These are phyloP conservation scores for Pyrrhoderma noxium DNA, from an alignment of 1,284 basidiomycete genomes.

Conservation along the genomic window DNA sequence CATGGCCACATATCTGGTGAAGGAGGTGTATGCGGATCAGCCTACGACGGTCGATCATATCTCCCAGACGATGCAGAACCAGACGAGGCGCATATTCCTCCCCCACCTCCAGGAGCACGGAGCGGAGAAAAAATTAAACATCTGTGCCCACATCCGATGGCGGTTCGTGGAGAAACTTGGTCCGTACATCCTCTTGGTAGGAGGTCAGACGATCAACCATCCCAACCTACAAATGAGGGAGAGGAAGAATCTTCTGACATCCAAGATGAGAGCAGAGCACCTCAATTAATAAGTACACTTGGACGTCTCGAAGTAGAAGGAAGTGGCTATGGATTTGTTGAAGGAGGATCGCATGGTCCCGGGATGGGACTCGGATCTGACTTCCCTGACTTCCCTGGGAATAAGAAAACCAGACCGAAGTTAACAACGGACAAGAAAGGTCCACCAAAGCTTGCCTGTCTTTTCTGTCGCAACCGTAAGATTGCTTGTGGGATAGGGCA, in stretches of 20 bases:
- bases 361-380: neutral
- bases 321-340: constrained; percentile 13
- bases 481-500: constrained; percentile 14
- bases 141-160: constrained; percentile 9
- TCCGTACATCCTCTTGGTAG: neutral
- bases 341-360: constrained; percentile 13
- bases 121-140: constrained; percentile 8
- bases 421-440: constrained; percentile 13
- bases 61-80: constrained; percentile 13
- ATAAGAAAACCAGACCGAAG: neutral
- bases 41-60: constrained; percentile 18
- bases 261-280: too few species aligned
- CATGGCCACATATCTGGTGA: constrained; percentile 13
- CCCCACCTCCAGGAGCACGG: constrained; percentile 10
- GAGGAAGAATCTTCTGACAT: too few species aligned
- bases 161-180: constrained; percentile 5
- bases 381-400: neutral
- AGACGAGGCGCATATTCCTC: constrained; percentile 1
- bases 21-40: constrained; percentile 4
- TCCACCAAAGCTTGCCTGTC: constrained; percentile 16
- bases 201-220: too few species aligned
- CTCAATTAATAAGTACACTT: too few species aligned
- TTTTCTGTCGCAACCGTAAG: constrained; percentile 16
- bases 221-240: too few species aligned
- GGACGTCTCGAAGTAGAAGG: too few species aligned